Evolutionary conservation across 306 rosid species (phyloP), one percentile per base, ranked within the genome.

Genomic region (Pyrus betulifolia): DNA sequence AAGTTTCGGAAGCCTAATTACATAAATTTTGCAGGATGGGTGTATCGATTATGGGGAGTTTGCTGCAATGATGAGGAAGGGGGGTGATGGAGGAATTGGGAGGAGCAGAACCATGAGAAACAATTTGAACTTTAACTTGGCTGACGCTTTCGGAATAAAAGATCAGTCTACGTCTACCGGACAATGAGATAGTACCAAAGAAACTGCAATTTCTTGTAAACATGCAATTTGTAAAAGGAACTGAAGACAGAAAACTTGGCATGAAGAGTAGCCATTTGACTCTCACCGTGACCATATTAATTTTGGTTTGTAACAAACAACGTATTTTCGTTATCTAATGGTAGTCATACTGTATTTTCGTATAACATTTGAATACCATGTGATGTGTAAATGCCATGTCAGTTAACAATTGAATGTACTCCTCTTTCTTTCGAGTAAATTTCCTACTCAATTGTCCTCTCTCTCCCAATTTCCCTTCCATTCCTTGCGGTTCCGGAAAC

Each of bases 1-100:
- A 51, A 51, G 55, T 4, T 49, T 8, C 22, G 6, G 8, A 14
- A 66, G 13, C 65, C 54, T 65, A 65, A 66, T 66, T 61, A 61
- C 42, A 1, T 49, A 21, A 27, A 67, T 66, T 69, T 79, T 9
- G 70, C 85, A 94, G 98, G 98, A 94, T 35, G 96, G 98, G 52
- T 89, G 88, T 66, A 94, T 94, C 52, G 98, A 94, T 86, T 94
- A 87, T 60, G 88, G 71, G 19, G 98, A 94, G 79, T 94, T 94
- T 85, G 87, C 84, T 23, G 91, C 98, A 22, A 94, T 94, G 98
- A 94, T 94, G 98, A 90, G 82, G 72, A 78, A 76, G 82, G 95
- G 87, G 82, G 93, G 86, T 4, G 96, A 91, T 55, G 88, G 79
- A 57, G 88, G 74, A 33, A 12, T 80, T 3, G 94, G 95, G 65